Evolutionary conservation across 352 stramenopile genomes (phyloP).

Genomic region (Blastocystis sp.): DNA sequence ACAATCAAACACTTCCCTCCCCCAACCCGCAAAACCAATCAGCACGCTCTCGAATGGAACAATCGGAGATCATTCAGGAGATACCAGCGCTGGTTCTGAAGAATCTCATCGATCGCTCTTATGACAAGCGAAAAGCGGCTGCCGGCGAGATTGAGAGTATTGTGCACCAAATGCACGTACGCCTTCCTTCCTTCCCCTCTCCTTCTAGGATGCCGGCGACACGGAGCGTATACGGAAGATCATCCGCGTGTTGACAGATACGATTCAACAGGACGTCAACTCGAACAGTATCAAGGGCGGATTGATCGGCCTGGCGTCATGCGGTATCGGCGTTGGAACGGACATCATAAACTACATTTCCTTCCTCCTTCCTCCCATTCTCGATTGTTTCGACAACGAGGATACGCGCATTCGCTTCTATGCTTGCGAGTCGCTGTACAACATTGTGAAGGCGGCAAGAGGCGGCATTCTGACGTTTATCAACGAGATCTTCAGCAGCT

Average conservation of each 20-base stretch:
- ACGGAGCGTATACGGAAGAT: constrained; percentile 87
- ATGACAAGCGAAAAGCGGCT: constrained; percentile 98
- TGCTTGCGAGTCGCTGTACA: constrained; percentile 98
- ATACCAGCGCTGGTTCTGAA: constrained; percentile 72
- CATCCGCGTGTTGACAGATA: constrained; percentile 92
- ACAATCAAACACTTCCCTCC: background rate
- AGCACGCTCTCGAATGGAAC: constrained; percentile 49
- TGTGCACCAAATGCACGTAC: constrained; percentile 85
- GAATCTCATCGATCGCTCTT: constrained; percentile 93
- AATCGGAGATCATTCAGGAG: constrained; percentile 44
- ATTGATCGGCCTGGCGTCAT: constrained; percentile 95
- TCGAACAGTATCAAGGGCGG: constrained; percentile 97
- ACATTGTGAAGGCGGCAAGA: constrained; percentile 96
- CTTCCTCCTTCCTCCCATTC: constrained; percentile 91
- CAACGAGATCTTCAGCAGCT: constrained; percentile 98
- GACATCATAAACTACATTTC: constrained; percentile 88
- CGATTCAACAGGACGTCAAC: constrained; percentile 97
- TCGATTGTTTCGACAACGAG: constrained; percentile 98
- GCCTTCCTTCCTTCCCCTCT: constrained; percentile 80
- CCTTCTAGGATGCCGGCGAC: constrained; percentile 76
- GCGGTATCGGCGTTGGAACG: constrained; percentile 84
- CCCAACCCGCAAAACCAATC: background rate
- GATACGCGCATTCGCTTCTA: constrained; percentile 97
- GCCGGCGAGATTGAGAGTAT: constrained; percentile 98
- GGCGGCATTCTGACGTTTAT: constrained; percentile 94